Conservation (phyloP, 2,329 filamentous ascomycete genomes). For the Colletotrichum sansevieriae region DNA sequence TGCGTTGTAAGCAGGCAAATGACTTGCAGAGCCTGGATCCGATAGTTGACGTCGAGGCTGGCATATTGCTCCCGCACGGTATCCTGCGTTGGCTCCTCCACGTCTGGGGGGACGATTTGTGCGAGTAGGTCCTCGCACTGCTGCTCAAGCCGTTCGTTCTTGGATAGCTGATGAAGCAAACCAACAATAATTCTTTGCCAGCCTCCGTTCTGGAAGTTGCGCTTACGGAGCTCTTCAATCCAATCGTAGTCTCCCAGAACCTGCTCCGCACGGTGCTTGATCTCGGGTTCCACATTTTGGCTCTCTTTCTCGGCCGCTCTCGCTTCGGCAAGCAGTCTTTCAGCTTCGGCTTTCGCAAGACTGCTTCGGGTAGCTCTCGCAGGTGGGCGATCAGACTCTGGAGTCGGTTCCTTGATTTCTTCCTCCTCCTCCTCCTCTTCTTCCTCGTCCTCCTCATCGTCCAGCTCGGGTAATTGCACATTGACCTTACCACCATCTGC, state of each 20-base stretch:
- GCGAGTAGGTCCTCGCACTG: conserved; percentile 83
- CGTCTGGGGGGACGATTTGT: conserved; percentile 82
- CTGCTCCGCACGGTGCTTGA: conserved; percentile 79
- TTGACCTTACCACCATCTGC: conserved; percentile 83
- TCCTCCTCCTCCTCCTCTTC: conserved; percentile 73
- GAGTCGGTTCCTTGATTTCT: conserved; percentile 66
- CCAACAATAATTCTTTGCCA: conserved; percentile 94
- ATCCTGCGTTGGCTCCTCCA: conserved; percentile 78
- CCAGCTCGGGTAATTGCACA: conserved; percentile 81
- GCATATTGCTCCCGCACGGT: conserved; percentile 81
- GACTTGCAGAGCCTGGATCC: conserved; percentile 84
- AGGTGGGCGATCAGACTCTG: conserved; percentile 77
- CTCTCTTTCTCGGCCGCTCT: conserved; percentile 65
- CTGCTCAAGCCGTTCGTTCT: conserved; percentile 76
- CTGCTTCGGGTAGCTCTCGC: conserved; percentile 87
- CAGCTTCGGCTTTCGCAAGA: conserved; percentile 83
- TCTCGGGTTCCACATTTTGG: conserved; percentile 56
- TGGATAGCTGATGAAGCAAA: conserved; percentile 85
- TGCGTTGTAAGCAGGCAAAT: conserved; percentile 88
- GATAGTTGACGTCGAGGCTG: conserved; percentile 83
- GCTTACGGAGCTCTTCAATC: conserved; percentile 85
- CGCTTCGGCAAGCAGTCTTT: conserved; percentile 72
- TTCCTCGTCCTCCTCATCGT: conserved; percentile 75
- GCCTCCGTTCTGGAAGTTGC: conserved; percentile 88
- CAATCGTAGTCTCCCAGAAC: conserved; percentile 82